A percentile compares a stretch with the other conserved stretches of the same genome.
Evolutionary conservation across 2,329 filamentous ascomycete genomes (phyloP).

Genomic region (Venturia oleaginea): DNA sequence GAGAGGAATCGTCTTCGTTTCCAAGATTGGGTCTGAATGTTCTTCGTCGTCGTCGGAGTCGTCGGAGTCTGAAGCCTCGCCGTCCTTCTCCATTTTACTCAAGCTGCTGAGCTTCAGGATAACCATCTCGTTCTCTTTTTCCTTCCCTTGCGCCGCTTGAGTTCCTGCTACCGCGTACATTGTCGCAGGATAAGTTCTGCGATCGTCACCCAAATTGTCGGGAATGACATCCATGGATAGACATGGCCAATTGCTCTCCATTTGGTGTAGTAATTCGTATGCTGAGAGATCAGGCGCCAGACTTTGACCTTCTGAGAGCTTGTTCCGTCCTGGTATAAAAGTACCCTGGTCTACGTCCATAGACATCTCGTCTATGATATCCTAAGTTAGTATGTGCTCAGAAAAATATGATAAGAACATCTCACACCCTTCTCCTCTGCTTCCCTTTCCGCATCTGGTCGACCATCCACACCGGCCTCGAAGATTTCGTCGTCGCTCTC

Average conservation of each 20-base stretch:
- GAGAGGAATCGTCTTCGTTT: conserved; percentile 81
- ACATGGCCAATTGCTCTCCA: conserved; percentile 94
- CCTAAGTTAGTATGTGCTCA: neutral
- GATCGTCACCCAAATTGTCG: conserved; percentile 77
- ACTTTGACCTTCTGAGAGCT: conserved; percentile 82
- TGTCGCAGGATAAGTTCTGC: conserved; percentile 88
- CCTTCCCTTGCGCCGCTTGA: conserved; percentile 67
- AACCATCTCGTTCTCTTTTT: conserved; percentile 87
- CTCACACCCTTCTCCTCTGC: conserved; percentile 59
- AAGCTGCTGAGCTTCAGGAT: conserved; percentile 93
- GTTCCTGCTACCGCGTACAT: conserved; percentile 93
- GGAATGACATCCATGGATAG: conserved; percentile 88
- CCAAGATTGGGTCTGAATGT: conserved; percentile 76
- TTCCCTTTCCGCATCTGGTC: conserved; percentile 86
- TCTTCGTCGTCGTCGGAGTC: conserved; percentile 65
- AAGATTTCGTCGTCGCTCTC: conserved; percentile 93
- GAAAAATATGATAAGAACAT: neutral
- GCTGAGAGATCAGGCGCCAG: conserved; percentile 86
- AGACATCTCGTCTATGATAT: conserved; percentile 30
- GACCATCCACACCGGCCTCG: conserved; percentile 86
- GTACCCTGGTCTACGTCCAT: conserved; percentile 94
- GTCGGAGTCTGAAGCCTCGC: conserved; percentile 61
- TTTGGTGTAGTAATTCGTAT: conserved; percentile 93
- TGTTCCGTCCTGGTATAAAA: conserved; percentile 91
- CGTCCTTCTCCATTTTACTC: conserved; percentile 75